Percentiles rank a stretch among this genome's conserved stretches.
phyloP scores from a whole-genome alignment of 164 flowering plant genomes.

The Stephania yunnanensis region DNA sequence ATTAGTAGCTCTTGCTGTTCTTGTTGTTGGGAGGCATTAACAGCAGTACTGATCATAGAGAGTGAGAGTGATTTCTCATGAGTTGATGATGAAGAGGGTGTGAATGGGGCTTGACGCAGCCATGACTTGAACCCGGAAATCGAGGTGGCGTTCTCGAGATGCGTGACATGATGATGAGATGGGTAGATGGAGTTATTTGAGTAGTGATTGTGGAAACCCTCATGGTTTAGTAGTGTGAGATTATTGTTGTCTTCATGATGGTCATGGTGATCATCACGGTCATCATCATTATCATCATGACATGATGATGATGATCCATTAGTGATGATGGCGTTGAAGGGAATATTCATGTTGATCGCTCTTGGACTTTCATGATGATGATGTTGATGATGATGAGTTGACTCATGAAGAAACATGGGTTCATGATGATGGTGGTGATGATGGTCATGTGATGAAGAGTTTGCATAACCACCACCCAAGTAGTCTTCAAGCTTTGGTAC shows the following conservation, averaged over 20 bases:
- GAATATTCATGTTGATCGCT: not conserved
- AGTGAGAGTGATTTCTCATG: not conserved
- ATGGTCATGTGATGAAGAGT: not conserved
- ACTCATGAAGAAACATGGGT: not conserved
- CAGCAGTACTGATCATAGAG: not conserved
- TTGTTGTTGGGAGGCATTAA: not conserved
- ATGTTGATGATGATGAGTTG: not conserved
- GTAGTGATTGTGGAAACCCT: not conserved
- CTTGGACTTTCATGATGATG: not conserved
- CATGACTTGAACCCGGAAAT: constrained; percentile 47
- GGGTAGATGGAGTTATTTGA: not conserved
- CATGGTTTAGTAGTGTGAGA: not conserved
- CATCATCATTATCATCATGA: not conserved
- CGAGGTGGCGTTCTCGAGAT: constrained; percentile 22
- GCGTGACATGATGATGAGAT: not conserved
- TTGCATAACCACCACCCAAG: not conserved
- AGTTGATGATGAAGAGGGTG: not conserved
- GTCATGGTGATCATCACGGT: not conserved
- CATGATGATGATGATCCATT: not conserved
- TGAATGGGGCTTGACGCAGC: constrained; percentile 35
- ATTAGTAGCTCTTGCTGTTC: not conserved
- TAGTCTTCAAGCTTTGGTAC: not conserved
- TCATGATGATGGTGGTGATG: not conserved
- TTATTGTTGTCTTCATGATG: not conserved
- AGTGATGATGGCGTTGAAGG: not conserved